Conservation (phyloP, 1,284 basidiomycete species). For the Golubevia sp. region DNA sequence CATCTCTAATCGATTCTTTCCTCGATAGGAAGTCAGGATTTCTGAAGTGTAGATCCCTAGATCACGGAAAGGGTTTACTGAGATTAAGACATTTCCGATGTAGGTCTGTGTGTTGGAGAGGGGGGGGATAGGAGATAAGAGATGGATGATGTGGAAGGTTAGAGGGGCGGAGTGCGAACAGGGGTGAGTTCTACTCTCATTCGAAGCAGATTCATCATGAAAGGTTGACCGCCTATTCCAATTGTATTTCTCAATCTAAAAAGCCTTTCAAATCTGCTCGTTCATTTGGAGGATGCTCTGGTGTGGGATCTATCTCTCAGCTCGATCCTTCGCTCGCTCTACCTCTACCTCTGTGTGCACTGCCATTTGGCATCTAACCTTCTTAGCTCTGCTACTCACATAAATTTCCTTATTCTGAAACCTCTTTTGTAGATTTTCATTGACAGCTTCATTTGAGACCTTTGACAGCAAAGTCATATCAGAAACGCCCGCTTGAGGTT, state of each 20-base stretch:
- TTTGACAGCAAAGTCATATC: constrained; percentile 98
- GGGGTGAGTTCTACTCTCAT: background rate
- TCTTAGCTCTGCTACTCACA: background rate
- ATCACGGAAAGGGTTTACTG: constrained; percentile 97
- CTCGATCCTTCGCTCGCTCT: no score
- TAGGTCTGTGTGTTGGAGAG: constrained; percentile 71
- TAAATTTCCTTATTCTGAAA: constrained; percentile 2
- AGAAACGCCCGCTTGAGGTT: constrained; percentile 77
- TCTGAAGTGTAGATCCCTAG: constrained; percentile 86
- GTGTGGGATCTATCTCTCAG: no score
- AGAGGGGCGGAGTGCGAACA: background rate
- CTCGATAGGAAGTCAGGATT: constrained; percentile 81
- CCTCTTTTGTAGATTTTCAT: constrained; percentile 89
- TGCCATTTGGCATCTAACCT: no score
- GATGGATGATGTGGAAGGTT: background rate
- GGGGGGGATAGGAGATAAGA: background rate
- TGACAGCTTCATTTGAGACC: constrained; percentile 97
- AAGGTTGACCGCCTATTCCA: no score
- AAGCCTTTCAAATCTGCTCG: no score
- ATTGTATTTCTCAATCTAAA: no score
- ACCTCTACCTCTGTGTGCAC: no score
- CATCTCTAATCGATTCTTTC: constrained; percentile 97
- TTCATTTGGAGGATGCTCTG: no score
- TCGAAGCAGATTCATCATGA: no score
- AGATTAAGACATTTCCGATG: constrained; percentile 95